These are phyloP conservation scores for Thraustochytrium striatum DNA, from an alignment of 352 stramenopile genomes.

Conservation along the genomic window DNA sequence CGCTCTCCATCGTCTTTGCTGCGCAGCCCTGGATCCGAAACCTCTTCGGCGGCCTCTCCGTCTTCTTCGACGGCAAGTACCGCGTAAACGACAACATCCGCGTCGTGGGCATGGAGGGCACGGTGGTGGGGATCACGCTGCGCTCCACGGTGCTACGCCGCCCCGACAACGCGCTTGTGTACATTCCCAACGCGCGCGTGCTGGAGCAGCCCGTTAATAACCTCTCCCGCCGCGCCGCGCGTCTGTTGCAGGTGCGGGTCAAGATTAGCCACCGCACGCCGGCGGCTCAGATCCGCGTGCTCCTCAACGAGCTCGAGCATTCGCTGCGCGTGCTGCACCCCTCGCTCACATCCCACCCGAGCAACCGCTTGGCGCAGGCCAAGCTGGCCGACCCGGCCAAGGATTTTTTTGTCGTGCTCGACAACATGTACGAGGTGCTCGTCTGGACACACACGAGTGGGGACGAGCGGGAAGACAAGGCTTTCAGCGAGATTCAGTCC, in stretches of 20 bases:
- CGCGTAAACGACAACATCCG: conserved; percentile 11
- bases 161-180: conserved; percentile 37
- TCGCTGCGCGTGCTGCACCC: conserved; percentile 32
- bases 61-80: conserved; percentile 45
- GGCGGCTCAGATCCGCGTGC: neutral
- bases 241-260: conserved; percentile 38
- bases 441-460: conserved; percentile 42
- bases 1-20: conserved; percentile 40
- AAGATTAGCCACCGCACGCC: conserved; percentile 17
- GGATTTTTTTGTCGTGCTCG: conserved; percentile 44
- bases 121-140: conserved; percentile 37
- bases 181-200: conserved; percentile 41
- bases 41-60: conserved; percentile 26
- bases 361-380: neutral
- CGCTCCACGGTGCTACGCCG: conserved; percentile 23
- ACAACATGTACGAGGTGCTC: conserved; percentile 42
- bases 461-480: conserved; percentile 14
- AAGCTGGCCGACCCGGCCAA: neutral
- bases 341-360: conserved; percentile 16
- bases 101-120: conserved; percentile 24
- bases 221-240: conserved; percentile 23
- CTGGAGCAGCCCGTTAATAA: conserved; percentile 46
- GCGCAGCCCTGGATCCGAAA: conserved; percentile 47
- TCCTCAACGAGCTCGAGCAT: conserved; percentile 25
- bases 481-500: conserved; percentile 29